Evolutionary conservation across 371 early-diverging fungal genomes (phyloP).

Genomic region (Actinomucor elegans): DNA sequence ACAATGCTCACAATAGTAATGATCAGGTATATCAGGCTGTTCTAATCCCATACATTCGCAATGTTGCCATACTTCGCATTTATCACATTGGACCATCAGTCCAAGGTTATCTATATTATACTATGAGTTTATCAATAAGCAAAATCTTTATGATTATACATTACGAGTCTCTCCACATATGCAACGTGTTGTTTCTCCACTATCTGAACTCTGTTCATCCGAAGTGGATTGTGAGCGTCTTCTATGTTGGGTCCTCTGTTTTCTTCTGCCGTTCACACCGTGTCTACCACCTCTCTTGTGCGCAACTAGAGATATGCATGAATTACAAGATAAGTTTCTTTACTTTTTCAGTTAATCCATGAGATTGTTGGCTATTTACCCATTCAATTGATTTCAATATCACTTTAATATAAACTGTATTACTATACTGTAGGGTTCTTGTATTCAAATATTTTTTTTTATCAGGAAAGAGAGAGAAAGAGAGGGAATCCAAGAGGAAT

Average conservation of each 20-base stretch:
- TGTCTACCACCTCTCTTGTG: conserved; percentile 19
- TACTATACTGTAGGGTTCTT: too few species aligned
- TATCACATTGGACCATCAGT: conserved; percentile 87
- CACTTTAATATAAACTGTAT: too few species aligned
- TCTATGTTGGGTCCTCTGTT: conserved; percentile 5
- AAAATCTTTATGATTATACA: background rate
- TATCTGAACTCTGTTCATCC: conserved; percentile 41
- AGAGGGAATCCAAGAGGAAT: too few species aligned
- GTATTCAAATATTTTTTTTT: too few species aligned
- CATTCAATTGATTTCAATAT: too few species aligned
- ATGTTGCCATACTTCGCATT: conserved; percentile 89
- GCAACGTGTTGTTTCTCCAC: conserved; percentile 74
- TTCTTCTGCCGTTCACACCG: background rate
- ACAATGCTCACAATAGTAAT: conserved; percentile 86
- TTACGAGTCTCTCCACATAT: conserved; percentile 72
- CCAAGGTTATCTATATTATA: conserved; percentile 48
- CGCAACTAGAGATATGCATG: background rate
- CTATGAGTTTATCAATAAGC: background rate
- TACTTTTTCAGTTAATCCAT: too few species aligned
- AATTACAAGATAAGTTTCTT: too few species aligned
- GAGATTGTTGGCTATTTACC: too few species aligned
- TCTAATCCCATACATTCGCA: conserved; percentile 79
- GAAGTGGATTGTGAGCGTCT: conserved; percentile 34
- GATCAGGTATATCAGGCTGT: conserved; percentile 70
- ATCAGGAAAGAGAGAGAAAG: too few species aligned